Conservation (phyloP, 192 early-diverging fungal species). For the Coemansia sp. region DNA sequence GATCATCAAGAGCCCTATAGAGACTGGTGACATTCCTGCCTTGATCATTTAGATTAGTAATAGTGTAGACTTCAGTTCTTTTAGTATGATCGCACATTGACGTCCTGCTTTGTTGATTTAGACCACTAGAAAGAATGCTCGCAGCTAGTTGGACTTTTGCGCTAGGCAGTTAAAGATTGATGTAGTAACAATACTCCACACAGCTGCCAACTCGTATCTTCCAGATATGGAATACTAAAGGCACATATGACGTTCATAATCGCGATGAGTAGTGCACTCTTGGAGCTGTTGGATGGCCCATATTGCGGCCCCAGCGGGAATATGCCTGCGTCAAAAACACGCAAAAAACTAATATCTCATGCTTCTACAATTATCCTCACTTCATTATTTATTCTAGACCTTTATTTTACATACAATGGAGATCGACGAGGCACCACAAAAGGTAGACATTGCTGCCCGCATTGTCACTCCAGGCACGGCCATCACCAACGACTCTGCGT, state of each 20-base stretch:
- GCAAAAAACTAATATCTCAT: neutral
- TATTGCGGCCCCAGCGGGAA: neutral
- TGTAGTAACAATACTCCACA: neutral
- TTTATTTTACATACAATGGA: conserved; percentile 23
- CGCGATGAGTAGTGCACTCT: neutral
- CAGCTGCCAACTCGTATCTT: neutral
- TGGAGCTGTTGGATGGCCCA: neutral
- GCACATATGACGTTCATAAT: neutral
- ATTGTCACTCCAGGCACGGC: conserved; percentile 51
- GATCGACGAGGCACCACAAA: conserved; percentile 23
- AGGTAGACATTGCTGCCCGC: conserved; percentile 26
- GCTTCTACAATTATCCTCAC: neutral
- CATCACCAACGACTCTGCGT: conserved; percentile 46
- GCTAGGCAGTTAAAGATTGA: no score
- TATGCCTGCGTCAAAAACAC: neutral
- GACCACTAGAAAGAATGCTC: no score
- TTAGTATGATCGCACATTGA: no score
- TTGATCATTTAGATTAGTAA: no score
- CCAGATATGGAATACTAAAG: neutral
- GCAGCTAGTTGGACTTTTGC: no score
- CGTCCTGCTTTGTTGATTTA: no score
- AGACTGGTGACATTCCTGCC: no score
- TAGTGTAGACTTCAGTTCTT: no score
- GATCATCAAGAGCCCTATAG: no score
- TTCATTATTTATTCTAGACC: neutral